These are phyloP conservation scores for Psidium guajava DNA, from an alignment of 345 rosid genomes.

Conservation along the genomic window DNA sequence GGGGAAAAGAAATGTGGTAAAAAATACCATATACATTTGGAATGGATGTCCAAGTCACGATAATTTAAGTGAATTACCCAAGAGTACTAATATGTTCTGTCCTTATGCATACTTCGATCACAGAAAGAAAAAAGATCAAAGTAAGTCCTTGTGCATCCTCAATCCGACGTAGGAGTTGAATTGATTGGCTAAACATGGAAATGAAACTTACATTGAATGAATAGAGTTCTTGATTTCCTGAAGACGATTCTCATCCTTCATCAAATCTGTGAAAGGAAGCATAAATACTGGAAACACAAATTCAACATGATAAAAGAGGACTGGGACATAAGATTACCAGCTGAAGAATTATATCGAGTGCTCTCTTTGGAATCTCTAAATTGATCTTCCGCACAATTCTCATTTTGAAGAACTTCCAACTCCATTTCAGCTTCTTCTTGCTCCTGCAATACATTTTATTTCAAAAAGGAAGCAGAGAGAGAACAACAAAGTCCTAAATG, in stretches of 20 bases:
- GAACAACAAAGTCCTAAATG: not conserved
- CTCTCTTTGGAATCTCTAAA: constrained; percentile 17
- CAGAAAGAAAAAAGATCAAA: not conserved
- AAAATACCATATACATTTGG: not conserved
- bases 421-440: constrained; percentile 73
- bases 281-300: not conserved
- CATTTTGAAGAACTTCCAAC: constrained; percentile 46
- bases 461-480: not conserved
- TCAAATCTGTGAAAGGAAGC: constrained; percentile 27
- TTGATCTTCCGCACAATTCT: constrained; percentile 18
- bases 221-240: constrained; percentile 60
- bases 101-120: not conserved
- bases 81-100: not conserved
- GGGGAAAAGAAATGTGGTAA: not conserved
- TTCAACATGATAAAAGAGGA: not conserved
- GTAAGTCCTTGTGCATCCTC: not conserved
- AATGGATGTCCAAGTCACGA: not conserved
- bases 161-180: not conserved
- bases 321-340: constrained; percentile 13
- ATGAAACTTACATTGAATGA: constrained; percentile 34
- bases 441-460: constrained; percentile 27
- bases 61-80: not conserved
- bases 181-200: not conserved
- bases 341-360: constrained; percentile 13
- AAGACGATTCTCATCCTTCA: constrained; percentile 38